Conservation (phyloP, 2,329 filamentous ascomycete species). For the Exophiala alcalophila region DNA sequence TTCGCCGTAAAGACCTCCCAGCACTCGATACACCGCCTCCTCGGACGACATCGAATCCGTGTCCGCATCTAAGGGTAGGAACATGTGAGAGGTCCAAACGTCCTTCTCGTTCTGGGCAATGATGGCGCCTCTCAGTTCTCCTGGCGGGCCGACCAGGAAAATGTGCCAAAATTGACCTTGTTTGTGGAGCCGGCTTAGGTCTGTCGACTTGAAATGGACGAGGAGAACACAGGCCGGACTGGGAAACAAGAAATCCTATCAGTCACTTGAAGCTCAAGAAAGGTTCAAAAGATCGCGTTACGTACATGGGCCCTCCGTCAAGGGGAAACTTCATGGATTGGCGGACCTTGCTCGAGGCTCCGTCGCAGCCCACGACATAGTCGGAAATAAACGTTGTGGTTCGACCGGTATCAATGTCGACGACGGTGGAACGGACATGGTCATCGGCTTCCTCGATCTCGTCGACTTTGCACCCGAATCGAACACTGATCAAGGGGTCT, state of each 20-base stretch:
- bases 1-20: conserved; percentile 27
- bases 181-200: conserved; percentile 29
- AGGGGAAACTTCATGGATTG: conserved; percentile 29
- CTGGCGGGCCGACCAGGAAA: conserved; percentile 27
- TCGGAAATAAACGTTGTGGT: conserved; percentile 21
- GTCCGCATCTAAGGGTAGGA: conserved; percentile 26
- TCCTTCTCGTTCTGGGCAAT: conserved; percentile 37
- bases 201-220: conserved; percentile 36
- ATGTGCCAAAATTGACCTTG: conserved; percentile 37
- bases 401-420: conserved; percentile 21
- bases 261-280: not conserved
- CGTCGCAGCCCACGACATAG: conserved; percentile 36
- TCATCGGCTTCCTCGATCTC: conserved; percentile 24
- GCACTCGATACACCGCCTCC: conserved; percentile 29
- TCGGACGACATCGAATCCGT: conserved; percentile 27
- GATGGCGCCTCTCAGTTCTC: conserved; percentile 28
- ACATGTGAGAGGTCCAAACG: conserved; percentile 36
- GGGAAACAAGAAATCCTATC: no score
- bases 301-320: conserved; percentile 33
- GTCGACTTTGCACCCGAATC: conserved; percentile 33
- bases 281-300: conserved; percentile 2
- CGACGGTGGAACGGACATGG: conserved; percentile 24
- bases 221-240: conserved; percentile 30
- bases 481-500: conserved; percentile 31
- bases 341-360: conserved; percentile 31